phyloP scores from a whole-genome alignment of 257 asterid species.

The Galeopsis tetrahit region DNA sequence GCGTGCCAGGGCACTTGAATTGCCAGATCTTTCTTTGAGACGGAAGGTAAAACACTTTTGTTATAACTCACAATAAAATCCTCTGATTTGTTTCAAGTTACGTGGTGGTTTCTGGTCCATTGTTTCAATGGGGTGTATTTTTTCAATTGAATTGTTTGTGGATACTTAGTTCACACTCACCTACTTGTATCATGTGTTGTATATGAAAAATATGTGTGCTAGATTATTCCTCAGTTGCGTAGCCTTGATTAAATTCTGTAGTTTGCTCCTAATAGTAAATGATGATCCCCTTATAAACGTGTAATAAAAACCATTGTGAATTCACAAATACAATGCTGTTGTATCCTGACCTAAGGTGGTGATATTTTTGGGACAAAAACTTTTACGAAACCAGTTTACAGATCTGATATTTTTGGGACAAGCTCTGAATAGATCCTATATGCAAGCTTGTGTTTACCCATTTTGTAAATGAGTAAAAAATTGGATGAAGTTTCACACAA shows the following conservation, averaged over 20 bases:
- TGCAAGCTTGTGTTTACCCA: no score
- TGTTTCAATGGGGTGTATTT: neutral
- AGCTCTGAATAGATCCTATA: no score
- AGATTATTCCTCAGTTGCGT: neutral
- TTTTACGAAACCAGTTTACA: no score
- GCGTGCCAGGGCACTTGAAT: constrained; percentile 70
- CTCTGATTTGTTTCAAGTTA: neutral
- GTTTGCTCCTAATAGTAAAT: neutral
- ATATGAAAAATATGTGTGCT: no score
- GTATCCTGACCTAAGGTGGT: no score
- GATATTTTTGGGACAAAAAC: no score
- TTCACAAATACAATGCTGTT: no score
- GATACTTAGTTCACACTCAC: neutral
- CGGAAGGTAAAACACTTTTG: constrained; percentile 64
- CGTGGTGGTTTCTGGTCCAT: neutral
- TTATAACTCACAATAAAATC: neutral
- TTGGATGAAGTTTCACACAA: no score
- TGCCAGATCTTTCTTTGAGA: constrained; percentile 75
- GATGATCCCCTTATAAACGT: neutral
- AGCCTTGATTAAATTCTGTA: neutral
- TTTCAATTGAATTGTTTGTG: neutral
- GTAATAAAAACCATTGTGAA: neutral
- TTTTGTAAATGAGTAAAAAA: no score
- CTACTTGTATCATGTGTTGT: neutral
- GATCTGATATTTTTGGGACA: no score